Conservation (phyloP, 2,329 filamentous ascomycete genomes). For the Plectosphaerella sp. region DNA sequence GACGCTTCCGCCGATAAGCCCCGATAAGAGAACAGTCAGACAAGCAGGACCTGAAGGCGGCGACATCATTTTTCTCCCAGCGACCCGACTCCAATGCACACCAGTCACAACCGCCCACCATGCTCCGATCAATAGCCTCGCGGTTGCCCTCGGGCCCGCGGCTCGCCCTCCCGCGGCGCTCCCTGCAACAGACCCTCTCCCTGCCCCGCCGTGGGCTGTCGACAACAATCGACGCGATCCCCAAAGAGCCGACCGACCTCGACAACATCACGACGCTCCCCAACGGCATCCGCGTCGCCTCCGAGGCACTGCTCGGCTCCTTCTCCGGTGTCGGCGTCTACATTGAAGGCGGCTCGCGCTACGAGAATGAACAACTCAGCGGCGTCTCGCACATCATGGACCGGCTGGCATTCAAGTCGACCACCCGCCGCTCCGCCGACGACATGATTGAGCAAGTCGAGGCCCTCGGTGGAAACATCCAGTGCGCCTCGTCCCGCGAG, state of each 20-base stretch:
- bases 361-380: constrained; percentile 78
- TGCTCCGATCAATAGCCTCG: constrained; percentile 13
- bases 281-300: constrained; percentile 92
- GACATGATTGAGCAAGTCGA: constrained; percentile 86
- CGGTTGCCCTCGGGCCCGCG: constrained; percentile 10
- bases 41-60: neutral
- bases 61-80: neutral
- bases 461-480: constrained; percentile 87
- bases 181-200: neutral
- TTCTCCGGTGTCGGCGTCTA: constrained; percentile 96
- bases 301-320: constrained; percentile 87
- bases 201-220: constrained; percentile 3
- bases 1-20: neutral
- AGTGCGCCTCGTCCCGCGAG: constrained; percentile 92
- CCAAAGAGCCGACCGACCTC: constrained; percentile 71
- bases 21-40: no score
- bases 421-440: constrained; percentile 66
- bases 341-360: constrained; percentile 90
- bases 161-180: neutral
- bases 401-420: constrained; percentile 89
- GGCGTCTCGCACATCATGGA: constrained; percentile 97
- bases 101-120: constrained; percentile 1
- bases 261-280: constrained; percentile 83
- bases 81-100: neutral
- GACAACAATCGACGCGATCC: constrained; percentile 11